Evolutionary conservation across 2,329 filamentous ascomycete genomes (phyloP).

Genomic region (Hymenoscyphus infarciens): DNA sequence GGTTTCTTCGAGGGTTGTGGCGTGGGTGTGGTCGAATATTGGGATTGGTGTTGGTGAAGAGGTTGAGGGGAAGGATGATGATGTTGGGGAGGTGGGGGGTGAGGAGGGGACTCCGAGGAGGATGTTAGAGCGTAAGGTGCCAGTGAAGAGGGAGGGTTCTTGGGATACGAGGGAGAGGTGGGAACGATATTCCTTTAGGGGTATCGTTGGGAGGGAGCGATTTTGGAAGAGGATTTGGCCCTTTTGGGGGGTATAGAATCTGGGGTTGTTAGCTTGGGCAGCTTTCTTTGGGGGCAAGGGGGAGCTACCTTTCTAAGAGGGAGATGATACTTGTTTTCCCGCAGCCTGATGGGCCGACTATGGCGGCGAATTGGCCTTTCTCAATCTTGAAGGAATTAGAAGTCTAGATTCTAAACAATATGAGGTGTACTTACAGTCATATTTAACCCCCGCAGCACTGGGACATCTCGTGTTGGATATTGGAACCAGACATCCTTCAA

Average conservation of each 20-base stretch:
- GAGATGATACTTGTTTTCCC: slow-evolving; percentile 71
- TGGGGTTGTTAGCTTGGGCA: background rate
- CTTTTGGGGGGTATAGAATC: slow-evolving; percentile 59
- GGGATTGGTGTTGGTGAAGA: background rate
- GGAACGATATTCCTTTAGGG: slow-evolving; percentile 59
- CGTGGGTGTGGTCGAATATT: background rate
- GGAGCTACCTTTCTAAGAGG: slow-evolving; percentile 50
- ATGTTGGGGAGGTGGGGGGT: slow-evolving; percentile 46
- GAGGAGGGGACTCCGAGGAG: slow-evolving; percentile 54
- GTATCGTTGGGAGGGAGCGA: slow-evolving; percentile 52
- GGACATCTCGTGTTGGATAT: slow-evolving; percentile 53
- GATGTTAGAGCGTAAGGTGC: slow-evolving; percentile 65
- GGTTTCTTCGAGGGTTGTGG: background rate
- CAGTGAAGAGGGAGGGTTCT: slow-evolving; percentile 66
- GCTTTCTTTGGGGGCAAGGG: background rate
- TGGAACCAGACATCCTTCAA: slow-evolving; percentile 53
- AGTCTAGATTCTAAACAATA: background rate
- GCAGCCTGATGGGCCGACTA: slow-evolving; percentile 61
- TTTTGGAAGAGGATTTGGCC: slow-evolving; percentile 63
- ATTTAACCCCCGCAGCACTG: slow-evolving; percentile 55
- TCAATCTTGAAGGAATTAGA: slow-evolving; percentile 34
- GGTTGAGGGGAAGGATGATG: background rate
- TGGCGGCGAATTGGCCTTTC: slow-evolving; percentile 66
- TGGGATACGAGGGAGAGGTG: slow-evolving; percentile 68
- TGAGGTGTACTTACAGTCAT: slow-evolving; percentile 45